These are phyloP conservation scores for Erythrophleum fordii DNA, from an alignment of 306 rosid species.

Conservation along the genomic window DNA sequence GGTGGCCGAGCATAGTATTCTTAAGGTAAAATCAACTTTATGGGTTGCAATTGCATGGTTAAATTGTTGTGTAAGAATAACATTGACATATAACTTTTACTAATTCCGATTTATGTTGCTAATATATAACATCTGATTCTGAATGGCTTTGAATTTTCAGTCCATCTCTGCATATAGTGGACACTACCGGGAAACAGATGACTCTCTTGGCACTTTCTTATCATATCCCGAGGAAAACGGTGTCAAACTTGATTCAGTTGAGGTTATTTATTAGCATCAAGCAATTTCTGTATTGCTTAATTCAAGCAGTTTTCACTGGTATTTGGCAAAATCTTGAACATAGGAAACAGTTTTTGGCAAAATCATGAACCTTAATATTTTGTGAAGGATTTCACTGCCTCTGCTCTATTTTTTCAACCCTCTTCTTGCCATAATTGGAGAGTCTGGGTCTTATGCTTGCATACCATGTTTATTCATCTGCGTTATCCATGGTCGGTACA, in stretches of 20 bases:
- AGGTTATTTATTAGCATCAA: conserved; percentile 59
- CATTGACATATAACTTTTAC: background rate
- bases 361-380: background rate
- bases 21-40: conserved; percentile 47
- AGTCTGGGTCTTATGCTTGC: background rate
- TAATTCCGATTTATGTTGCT: background rate
- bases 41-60: background rate
- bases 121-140: conserved; percentile 37
- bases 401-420: background rate
- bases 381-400: background rate
- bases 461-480: background rate
- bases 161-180: conserved; percentile 93
- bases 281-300: background rate
- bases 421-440: background rate
- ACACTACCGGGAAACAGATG: conserved; percentile 86
- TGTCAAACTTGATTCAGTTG: conserved; percentile 67
- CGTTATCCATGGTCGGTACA: background rate
- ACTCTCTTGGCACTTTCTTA: conserved; percentile 60
- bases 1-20: conserved; percentile 49
- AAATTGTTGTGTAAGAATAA: background rate
- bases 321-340: conserved; percentile 7
- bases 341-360: background rate
- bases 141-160: conserved; percentile 54
- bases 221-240: conserved; percentile 71
- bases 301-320: background rate